Conservation (phyloP, 768 basidiomycete genomes). For the Phlebiopsis gigantea region DNA sequence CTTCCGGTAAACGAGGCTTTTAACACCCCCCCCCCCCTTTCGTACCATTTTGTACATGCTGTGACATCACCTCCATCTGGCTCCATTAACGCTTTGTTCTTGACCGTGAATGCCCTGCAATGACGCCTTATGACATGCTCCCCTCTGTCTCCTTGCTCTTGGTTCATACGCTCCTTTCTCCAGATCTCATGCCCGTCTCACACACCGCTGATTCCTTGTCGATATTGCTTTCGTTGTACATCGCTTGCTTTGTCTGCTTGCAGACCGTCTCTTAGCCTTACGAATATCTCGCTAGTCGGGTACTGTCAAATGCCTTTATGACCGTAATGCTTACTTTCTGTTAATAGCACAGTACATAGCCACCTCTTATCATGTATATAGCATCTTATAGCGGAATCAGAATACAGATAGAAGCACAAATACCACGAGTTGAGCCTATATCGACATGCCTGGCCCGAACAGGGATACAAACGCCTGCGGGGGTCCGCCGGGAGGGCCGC, state of each 20-base stretch:
- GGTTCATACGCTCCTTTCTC: not conserved
- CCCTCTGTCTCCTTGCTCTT: not conserved
- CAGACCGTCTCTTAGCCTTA: not conserved
- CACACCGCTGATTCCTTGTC: not conserved
- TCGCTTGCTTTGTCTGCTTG: not conserved
- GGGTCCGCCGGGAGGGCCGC: no score
- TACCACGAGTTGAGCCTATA: not conserved
- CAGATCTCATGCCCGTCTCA: not conserved
- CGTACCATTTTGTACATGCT: not conserved
- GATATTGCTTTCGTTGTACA: not conserved
- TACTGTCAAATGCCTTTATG: not conserved
- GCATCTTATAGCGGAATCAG: no score
- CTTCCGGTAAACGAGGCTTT: conserved; percentile 28
- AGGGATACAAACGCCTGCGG: conserved; percentile 67
- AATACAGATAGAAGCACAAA: no score
- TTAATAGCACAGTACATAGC: no score
- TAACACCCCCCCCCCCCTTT: not conserved
- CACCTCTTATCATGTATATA: no score
- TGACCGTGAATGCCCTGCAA: no score
- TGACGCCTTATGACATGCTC: no score
- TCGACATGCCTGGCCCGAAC: conserved; percentile 44
- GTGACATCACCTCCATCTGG: not conserved
- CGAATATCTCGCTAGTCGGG: not conserved
- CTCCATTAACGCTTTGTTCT: not conserved
- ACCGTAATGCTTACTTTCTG: not conserved